Conservation (phyloP, 2,329 filamentous ascomycete species). For the Ophiostoma sp. region DNA sequence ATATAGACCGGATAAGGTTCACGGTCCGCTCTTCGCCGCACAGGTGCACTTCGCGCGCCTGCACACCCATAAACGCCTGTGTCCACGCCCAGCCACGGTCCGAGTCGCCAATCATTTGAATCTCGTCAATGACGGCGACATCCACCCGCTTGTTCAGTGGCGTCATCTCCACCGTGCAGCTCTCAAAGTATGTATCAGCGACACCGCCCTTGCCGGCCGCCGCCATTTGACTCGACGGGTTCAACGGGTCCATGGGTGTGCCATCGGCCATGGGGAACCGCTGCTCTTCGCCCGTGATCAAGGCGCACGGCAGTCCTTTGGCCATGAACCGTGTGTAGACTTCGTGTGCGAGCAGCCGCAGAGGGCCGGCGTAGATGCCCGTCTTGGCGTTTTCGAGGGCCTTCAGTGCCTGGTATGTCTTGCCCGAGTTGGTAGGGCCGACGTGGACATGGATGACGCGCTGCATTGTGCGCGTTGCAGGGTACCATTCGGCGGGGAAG, state of each 20-base stretch:
- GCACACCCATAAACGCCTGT: conserved; percentile 77
- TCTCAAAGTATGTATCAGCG: conserved; percentile 57
- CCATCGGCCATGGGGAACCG: conserved; percentile 53
- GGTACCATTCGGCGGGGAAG: conserved; percentile 91
- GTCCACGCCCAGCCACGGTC: conserved; percentile 94
- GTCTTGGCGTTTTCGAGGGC: conserved; percentile 68
- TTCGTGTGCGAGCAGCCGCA: conserved; percentile 86
- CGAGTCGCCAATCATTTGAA: conserved; percentile 84
- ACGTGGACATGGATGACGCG: conserved; percentile 88
- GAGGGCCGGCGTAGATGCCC: conserved; percentile 85
- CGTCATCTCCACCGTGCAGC: conserved; percentile 91
- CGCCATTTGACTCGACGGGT: background rate
- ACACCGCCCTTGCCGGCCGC: conserved; percentile 18
- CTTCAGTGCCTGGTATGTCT: conserved; percentile 91
- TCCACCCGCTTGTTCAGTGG: conserved; percentile 58
- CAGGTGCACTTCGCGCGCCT: conserved; percentile 83
- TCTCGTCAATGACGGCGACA: conserved; percentile 95
- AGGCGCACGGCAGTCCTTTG: conserved; percentile 68
- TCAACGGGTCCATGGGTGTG: conserved; percentile 10
- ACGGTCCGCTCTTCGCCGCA: conserved; percentile 86
- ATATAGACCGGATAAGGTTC: conserved; percentile 70
- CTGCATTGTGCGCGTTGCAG: conserved; percentile 71
- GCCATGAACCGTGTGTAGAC: conserved; percentile 83
- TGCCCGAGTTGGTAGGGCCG: conserved; percentile 94
- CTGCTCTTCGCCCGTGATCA: conserved; percentile 89